Percentiles rank a stretch among this genome's conserved stretches.
Conservation (phyloP, 163 green algal genomes). For the Coccomyxa subellipsoidea region DNA sequence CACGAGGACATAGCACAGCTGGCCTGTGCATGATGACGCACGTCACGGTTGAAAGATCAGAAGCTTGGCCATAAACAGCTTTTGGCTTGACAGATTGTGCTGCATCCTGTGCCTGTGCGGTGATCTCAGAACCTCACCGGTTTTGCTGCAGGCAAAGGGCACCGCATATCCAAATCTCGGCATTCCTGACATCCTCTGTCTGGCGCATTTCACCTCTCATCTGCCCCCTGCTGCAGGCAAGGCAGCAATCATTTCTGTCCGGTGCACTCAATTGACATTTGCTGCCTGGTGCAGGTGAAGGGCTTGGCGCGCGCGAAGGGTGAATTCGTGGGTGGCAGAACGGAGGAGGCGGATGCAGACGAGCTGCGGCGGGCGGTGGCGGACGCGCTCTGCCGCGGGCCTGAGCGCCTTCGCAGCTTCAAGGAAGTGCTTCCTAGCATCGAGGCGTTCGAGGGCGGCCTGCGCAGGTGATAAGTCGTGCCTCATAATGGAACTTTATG, state of each 20-base stretch:
- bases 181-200: no score
- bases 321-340: slow-evolving; percentile 20
- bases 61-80: no score
- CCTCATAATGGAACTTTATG: background rate
- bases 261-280: background rate
- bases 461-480: slow-evolving; percentile 6
- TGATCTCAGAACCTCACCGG: background rate
- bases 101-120: no score
- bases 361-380: slow-evolving; percentile 39
- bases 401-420: slow-evolving; percentile 37
- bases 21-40: no score
- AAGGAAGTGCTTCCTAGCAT: slow-evolving; percentile 27
- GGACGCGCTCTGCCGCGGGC: slow-evolving; percentile 43
- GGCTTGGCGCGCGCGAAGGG: slow-evolving; percentile 41
- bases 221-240: no score
- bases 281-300: slow-evolving; percentile 20
- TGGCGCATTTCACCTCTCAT: no score
- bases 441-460: slow-evolving; percentile 22
- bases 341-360: slow-evolving; percentile 41
- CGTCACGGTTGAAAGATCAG: no score
- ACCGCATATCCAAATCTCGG: no score
- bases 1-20: no score
- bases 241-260: background rate
- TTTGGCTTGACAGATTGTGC: no score
- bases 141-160: background rate